Base-by-base conservation (phyloP, 176 grass and related monocot genomes). In the Oryza meridionalis region DNA sequence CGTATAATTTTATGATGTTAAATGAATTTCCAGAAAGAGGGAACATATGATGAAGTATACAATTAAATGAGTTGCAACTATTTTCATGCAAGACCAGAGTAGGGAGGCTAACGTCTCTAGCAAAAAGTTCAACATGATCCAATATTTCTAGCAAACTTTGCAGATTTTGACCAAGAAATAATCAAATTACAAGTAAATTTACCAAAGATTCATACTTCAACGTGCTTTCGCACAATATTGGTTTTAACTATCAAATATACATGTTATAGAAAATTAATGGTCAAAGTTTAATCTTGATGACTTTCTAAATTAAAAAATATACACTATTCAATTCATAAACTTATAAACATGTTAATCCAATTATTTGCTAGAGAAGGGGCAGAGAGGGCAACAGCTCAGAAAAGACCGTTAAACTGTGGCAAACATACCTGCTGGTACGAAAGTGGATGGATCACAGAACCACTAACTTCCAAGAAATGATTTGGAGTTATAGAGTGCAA, bases 401-500 rank as follows among this genome's bases (percentile, higher is more conserved):
- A 75, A 82, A 25, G 87, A 69, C 32, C 72, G 40, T 27, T 35
- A 76, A 10, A 75, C 13, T 35, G 53, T 65, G 38, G 51, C 5
- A 31, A 79, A 67, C 46, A 31, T 51, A 96, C 96, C 93, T 99
- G 96, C 75, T 99, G 96, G 80, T 99, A 99, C 50, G 96, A 99
- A 70, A 99, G 91, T 86, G 91, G 86, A 84, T 96, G 96, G 77
- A 99, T 92, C 73, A 94, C 93, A 76, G 85, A 93, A 81, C 93
- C 93, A 91, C 96, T 99, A 50, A 94, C 88, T 96, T 99, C 93
- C 86, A 99, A 83, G 84, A 99, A 99, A 85, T 91, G 89, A 88
- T 96, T 94, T 72, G 96, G 96, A 86, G 96, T 96, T 79, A 99
- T 94, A 67, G 96, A 96, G 79, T 99, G 96, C 84, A 99, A 90